These are phyloP conservation scores for Exserohilum turcica DNA, from an alignment of 2,329 filamentous ascomycete species.

Conservation along the genomic window DNA sequence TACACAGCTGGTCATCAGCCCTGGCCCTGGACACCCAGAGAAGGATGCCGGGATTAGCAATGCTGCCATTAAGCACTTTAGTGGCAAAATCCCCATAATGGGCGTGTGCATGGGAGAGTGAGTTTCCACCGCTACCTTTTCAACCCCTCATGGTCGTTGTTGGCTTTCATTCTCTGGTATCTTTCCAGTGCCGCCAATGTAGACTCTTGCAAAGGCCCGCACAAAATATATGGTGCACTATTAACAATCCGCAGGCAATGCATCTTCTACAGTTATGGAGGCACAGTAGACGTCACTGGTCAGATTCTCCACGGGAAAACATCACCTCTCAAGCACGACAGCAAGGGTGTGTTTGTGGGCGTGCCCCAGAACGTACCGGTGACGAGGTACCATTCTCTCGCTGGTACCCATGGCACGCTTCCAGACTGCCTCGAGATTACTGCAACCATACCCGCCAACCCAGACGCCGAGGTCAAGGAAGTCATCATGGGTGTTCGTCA, in stretches of 20 bases:
- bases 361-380: slow-evolving; percentile 81
- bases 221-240: background rate
- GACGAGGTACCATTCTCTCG: slow-evolving; percentile 94
- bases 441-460: slow-evolving; percentile 77
- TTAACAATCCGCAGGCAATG: slow-evolving; percentile 68
- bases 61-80: slow-evolving; percentile 87
- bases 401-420: slow-evolving; percentile 85
- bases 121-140: slow-evolving; percentile 48
- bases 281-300: slow-evolving; percentile 86
- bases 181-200: background rate
- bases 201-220: background rate
- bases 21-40: slow-evolving; percentile 88
- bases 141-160: background rate
- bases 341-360: slow-evolving; percentile 87
- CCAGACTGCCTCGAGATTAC: slow-evolving; percentile 86
- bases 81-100: slow-evolving; percentile 90
- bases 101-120: slow-evolving; percentile 99
- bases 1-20: slow-evolving; percentile 92
- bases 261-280: slow-evolving; percentile 92
- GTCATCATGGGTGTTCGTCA: slow-evolving; percentile 98
- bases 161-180: background rate
- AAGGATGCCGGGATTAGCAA: slow-evolving; percentile 93
- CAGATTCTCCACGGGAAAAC: slow-evolving; percentile 98
- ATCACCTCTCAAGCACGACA: slow-evolving; percentile 85
- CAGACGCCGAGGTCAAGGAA: slow-evolving; percentile 75